Conservation (phyloP, 2,329 filamentous ascomycete genomes). For the Epichloe elymi region DNA sequence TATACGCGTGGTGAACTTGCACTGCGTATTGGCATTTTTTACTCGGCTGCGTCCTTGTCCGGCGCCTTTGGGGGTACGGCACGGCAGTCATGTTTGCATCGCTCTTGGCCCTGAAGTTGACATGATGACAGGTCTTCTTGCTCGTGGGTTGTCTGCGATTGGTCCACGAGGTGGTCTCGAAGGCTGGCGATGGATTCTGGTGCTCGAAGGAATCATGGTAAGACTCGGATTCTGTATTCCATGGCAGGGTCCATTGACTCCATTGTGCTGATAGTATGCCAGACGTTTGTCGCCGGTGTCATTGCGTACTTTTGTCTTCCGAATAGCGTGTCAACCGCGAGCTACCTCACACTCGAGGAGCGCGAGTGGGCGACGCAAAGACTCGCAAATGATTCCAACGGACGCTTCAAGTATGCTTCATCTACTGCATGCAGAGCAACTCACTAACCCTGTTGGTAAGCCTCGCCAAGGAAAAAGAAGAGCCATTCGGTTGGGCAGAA, state of each 20-base stretch:
- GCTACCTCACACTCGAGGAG: constrained; percentile 40
- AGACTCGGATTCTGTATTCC: neutral
- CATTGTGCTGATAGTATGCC: neutral
- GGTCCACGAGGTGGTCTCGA: constrained; percentile 49
- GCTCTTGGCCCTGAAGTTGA: too few relatives aligned
- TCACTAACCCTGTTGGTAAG: neutral
- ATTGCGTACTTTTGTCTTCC: constrained; percentile 41
- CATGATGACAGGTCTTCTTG: constrained; percentile 45
- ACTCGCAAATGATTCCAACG: constrained; percentile 25
- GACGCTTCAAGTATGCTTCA: constrained; percentile 18
- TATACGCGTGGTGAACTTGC: constrained; percentile 63
- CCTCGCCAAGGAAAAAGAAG: constrained; percentile 20
- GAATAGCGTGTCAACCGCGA: constrained; percentile 38
- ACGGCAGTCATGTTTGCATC: too few relatives aligned
- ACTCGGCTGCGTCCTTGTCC: constrained; percentile 56
- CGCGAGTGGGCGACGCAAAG: constrained; percentile 33
- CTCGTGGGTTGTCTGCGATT: constrained; percentile 55
- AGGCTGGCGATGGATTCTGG: constrained; percentile 63
- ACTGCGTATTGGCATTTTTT: constrained; percentile 59
- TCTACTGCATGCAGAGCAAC: too few relatives aligned
- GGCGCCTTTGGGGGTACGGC: constrained; percentile 48
- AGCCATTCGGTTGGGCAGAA: constrained; percentile 47
- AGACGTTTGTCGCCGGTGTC: constrained; percentile 41
- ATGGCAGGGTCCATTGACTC: neutral
- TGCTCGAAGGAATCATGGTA: constrained; percentile 36